Evolutionary conservation across 495 filamentous ascomycete species (phyloP).

Genomic region (Aspergillus panamensis): DNA sequence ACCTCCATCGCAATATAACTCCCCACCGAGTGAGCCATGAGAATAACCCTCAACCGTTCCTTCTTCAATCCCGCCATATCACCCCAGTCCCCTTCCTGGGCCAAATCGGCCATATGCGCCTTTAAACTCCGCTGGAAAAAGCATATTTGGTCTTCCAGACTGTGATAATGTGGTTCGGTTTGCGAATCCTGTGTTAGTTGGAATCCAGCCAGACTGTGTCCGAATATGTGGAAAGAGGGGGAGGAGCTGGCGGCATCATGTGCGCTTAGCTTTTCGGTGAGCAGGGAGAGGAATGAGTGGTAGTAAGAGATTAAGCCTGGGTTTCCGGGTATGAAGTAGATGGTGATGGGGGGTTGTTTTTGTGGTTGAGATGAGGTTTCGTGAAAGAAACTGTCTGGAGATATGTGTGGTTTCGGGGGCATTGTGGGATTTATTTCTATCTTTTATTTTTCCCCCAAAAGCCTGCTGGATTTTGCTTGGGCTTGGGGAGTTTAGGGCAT

Average conservation of each 20-base stretch:
- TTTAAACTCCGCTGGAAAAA: constrained; percentile 34
- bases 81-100: neutral
- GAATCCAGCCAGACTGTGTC: constrained; percentile 73
- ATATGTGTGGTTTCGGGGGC: constrained; percentile 25
- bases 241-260: neutral
- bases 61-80: neutral
- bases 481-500: too few relatives aligned
- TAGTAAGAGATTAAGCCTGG: constrained; percentile 86
- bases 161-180: constrained; percentile 17
- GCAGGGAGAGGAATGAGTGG: constrained; percentile 59
- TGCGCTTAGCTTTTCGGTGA: constrained; percentile 28
- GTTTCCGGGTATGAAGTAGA: constrained; percentile 81
- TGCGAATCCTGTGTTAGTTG: constrained; percentile 21
- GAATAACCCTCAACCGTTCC: constrained; percentile 51
- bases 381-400: constrained; percentile 33
- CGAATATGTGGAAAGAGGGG: constrained; percentile 51
- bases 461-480: too few relatives aligned
- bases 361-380: constrained; percentile 4
- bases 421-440: neutral
- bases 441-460: neutral
- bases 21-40: constrained; percentile 84
- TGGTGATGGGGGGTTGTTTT: neutral
- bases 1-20: constrained; percentile 74
- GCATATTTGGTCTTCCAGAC: constrained; percentile 62
- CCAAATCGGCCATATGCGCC: neutral